Percentiles rank a stretch among this genome's conserved stretches.
Conservation (phyloP, 2,329 filamentous ascomycete genomes). For the Amesomyces nigricolor region DNA sequence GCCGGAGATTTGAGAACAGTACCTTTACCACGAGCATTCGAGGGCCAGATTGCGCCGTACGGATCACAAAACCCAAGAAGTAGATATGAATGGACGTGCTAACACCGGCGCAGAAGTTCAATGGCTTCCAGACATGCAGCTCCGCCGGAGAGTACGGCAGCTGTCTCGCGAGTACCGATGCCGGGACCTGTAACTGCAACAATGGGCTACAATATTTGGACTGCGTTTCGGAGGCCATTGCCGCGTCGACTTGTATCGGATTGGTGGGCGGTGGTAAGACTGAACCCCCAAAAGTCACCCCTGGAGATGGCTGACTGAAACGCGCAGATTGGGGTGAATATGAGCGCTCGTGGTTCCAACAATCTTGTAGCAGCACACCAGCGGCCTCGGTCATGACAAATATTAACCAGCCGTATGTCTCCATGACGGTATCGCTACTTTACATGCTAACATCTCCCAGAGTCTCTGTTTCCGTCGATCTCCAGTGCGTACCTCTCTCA, state of each 20-base stretch:
- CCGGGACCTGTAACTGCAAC: slow-evolving; percentile 18
- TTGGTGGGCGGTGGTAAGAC: slow-evolving; percentile 7
- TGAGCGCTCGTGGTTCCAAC: slow-evolving; percentile 19
- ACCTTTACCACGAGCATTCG: slow-evolving; percentile 1
- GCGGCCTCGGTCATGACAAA: slow-evolving; percentile 16
- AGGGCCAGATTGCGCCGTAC: background rate
- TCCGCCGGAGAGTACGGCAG: slow-evolving; percentile 15
- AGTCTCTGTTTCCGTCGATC: slow-evolving; percentile 13
- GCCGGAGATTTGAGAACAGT: slow-evolving; percentile 4
- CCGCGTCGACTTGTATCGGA: slow-evolving; percentile 17
- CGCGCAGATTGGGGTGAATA: slow-evolving; percentile 18
- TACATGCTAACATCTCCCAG: slow-evolving; percentile 1
- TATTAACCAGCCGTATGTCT: slow-evolving; percentile 18
- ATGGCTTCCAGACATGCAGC: slow-evolving; percentile 22
- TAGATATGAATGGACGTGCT: too few species aligned
- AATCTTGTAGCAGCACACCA: slow-evolving; percentile 13
- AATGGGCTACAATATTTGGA: slow-evolving; percentile 19
- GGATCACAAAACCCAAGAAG: background rate
- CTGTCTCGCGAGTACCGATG: slow-evolving; percentile 13
- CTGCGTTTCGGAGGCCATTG: slow-evolving; percentile 20
- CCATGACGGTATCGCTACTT: too few species aligned
- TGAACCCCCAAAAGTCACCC: background rate
- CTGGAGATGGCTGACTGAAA: background rate
- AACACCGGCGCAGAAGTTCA: slow-evolving; percentile 10
- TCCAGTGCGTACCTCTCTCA: slow-evolving; percentile 2